Evolutionary conservation across 306 rosid species (phyloP).

Genomic region (Malus sylvestris): DNA sequence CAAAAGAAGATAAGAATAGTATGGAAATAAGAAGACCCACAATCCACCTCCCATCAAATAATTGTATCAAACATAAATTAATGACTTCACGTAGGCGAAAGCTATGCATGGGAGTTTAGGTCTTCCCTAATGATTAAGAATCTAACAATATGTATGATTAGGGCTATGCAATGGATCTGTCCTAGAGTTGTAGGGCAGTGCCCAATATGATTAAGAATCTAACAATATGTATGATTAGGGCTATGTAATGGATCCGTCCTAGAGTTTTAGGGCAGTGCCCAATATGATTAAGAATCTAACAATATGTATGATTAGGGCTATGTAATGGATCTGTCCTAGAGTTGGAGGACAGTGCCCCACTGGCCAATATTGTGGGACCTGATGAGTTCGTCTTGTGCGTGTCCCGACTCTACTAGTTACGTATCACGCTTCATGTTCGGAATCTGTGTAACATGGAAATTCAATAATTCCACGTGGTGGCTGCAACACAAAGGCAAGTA

Average conservation of each 20-base stretch:
- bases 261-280: neutral
- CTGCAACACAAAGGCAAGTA: slow-evolving; percentile 6
- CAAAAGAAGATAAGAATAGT: too few species aligned
- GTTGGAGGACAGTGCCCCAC: neutral
- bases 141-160: neutral
- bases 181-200: slow-evolving; percentile 1
- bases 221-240: neutral
- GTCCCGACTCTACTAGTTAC: slow-evolving; percentile 6
- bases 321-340: neutral
- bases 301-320: neutral
- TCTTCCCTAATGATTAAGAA: neutral
- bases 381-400: neutral
- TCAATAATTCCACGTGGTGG: slow-evolving; percentile 45
- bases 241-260: neutral
- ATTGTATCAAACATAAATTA: neutral
- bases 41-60: neutral
- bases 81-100: neutral
- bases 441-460: neutral
- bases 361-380: neutral
- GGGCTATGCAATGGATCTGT: neutral
- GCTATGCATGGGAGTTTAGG: neutral
- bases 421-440: neutral
- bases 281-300: too few species aligned
- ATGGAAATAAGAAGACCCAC: accelerated
- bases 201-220: neutral